These are phyloP conservation scores for Rosa persica DNA, from an alignment of 306 rosid species.

Conservation along the genomic window DNA sequence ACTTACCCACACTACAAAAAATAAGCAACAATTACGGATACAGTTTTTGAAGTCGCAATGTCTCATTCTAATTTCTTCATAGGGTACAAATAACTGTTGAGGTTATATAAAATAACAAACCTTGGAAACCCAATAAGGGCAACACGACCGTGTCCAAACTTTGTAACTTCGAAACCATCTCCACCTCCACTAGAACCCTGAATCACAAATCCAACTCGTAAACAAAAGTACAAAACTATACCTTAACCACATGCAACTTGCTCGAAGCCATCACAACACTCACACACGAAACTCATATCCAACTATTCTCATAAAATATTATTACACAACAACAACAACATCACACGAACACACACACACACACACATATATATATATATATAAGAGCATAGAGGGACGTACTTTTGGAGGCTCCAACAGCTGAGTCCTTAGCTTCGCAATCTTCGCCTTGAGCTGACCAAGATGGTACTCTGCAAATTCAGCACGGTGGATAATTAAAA, in stretches of 20 bases:
- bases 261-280: neutral
- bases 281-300: neutral
- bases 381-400: constrained; percentile 5
- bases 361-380: too few relatives aligned
- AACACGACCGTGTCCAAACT: constrained; percentile 98
- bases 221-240: constrained; percentile 6
- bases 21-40: neutral
- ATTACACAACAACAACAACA: neutral
- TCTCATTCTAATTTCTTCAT: neutral
- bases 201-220: constrained; percentile 21
- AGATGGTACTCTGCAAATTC: constrained; percentile 83
- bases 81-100: constrained; percentile 16
- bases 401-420: constrained; percentile 98
- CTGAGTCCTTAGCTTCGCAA: constrained; percentile 93
- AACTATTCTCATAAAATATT: neutral
- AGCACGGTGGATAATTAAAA: neutral
- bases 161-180: constrained; percentile 98
- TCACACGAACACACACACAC: neutral
- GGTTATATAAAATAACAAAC: constrained; percentile 36
- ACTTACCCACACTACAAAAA: constrained; percentile 88
- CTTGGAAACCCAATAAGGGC: constrained; percentile 98
- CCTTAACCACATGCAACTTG: neutral
- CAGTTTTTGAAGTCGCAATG: neutral
- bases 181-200: constrained; percentile 99
- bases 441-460: constrained; percentile 99